Conservation (phyloP, 2,329 filamentous ascomycete species). For the Pseudocercospora macadamiae region DNA sequence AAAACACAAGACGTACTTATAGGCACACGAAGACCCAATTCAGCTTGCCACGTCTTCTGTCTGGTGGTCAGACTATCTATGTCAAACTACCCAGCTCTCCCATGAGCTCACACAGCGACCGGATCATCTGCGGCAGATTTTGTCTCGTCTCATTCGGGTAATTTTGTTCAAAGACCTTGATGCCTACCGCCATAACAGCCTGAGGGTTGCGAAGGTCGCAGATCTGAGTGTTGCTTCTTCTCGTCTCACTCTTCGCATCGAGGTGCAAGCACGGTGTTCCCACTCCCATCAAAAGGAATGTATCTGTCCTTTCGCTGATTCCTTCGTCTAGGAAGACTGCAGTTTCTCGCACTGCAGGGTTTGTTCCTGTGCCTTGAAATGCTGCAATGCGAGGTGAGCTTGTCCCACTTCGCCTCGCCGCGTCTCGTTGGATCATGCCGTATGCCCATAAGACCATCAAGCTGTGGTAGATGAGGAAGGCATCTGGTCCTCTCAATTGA, state of each 20-base stretch:
- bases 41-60: neutral
- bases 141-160: conserved; percentile 24
- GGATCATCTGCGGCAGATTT: conserved; percentile 28
- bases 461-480: conserved; percentile 24
- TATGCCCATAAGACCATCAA: conserved; percentile 28
- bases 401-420: conserved; percentile 15
- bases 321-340: conserved; percentile 21
- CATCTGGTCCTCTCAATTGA: conserved; percentile 24
- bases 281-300: conserved; percentile 18
- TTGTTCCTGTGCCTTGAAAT: too few relatives aligned
- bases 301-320: conserved; percentile 9
- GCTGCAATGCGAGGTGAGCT: neutral
- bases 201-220: conserved; percentile 23
- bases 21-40: too few relatives aligned
- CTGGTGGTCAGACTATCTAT: conserved; percentile 1
- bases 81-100: conserved; percentile 24
- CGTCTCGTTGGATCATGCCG: conserved; percentile 23
- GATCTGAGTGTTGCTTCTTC: neutral
- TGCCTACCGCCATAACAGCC: conserved; percentile 24
- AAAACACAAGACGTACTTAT: too few relatives aligned
- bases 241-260: neutral
- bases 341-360: neutral
- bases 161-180: conserved; percentile 25
- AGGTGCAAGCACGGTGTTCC: conserved; percentile 24
- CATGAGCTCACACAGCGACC: conserved; percentile 28